Evolutionary conservation across 2,329 filamentous ascomycete species (phyloP), one percentile per base, ranked within the genome.

Genomic region (Trichoderma brevicompactum): DNA sequence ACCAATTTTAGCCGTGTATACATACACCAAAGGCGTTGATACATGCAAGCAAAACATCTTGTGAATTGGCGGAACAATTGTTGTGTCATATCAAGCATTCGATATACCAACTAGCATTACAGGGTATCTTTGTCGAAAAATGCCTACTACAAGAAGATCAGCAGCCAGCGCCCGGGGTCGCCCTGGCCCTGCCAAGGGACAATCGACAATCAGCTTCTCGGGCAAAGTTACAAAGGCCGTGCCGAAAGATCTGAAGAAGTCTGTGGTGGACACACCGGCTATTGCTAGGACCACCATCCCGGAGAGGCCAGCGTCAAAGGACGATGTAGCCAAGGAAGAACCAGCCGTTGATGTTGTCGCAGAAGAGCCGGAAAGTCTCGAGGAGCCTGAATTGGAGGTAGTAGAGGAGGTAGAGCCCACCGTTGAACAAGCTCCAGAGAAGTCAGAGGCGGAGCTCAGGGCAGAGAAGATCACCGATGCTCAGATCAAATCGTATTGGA

Each of bases 401-500:
- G 68, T 67, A n/a, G 67, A 62, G 44, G 69, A 72, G 34, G 71
- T 70, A 13, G 69, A 70, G 15, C 65, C 59, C 13, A 70, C 73
- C 12, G 71, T 75, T 15, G 69, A 73, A n/a, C 66, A 71, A 43
- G 72, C 67, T 32, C 71, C 71, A 2, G 72, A 81, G 70, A 85
- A 83, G 73, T 81, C 80, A 7, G 82, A 81, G 66, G 79, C 76
- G 6, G 84, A 91, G 71, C 70, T 82, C 28, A 79, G 78, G 66
- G 93, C 92, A 1, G 81, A 86, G 68, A 84, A 86, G 69, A 78
- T 96, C 48, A 85, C 85, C 7, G 84, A 91, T 65, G 79, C 83
- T 54, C 87, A 92, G 71, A 88, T 98, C 68, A 85, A 85, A 71
- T 83, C 82, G 73, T 97, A 97, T 76, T 97, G 93, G 93, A 81